A percentile compares a stretch with the other conserved stretches of the same genome.
Evolutionary conservation across 495 filamentous ascomycete species (phyloP).

Genomic region (Penicillium psychrofluorescens): DNA sequence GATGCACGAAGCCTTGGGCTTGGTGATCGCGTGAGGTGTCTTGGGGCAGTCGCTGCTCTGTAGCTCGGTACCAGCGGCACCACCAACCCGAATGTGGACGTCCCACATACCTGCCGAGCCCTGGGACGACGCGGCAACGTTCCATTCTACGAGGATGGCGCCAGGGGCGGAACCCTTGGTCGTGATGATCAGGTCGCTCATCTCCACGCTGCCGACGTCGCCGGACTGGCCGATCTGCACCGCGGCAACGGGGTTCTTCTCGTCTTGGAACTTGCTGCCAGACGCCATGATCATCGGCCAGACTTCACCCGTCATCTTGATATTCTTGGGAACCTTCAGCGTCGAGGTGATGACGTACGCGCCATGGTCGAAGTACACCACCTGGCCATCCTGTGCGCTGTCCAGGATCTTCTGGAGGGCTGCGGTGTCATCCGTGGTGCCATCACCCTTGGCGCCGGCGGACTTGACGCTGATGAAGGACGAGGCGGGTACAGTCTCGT

Average conservation of each 20-base stretch:
- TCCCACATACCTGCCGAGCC: conserved; percentile 85
- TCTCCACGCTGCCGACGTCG: conserved; percentile 72
- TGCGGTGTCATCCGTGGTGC: conserved; percentile 50
- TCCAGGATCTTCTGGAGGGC: conserved; percentile 68
- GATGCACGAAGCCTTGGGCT: conserved; percentile 52
- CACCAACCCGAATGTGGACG: conserved; percentile 79
- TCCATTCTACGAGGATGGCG: conserved; percentile 89
- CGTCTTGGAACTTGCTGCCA: conserved; percentile 63
- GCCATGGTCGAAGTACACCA: conserved; percentile 91
- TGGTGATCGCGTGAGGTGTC: conserved; percentile 52
- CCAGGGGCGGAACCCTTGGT: conserved; percentile 68
- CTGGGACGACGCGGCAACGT: conserved; percentile 57
- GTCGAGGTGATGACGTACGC: conserved; percentile 81
- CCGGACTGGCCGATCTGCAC: conserved; percentile 73
- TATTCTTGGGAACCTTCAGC: conserved; percentile 61
- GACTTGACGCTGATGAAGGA: conserved; percentile 65
- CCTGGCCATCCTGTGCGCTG: conserved; percentile 46
- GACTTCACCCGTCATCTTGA: conserved; percentile 78
- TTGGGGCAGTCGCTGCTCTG: conserved; percentile 65
- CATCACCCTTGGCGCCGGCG: conserved; percentile 72
- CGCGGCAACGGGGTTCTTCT: conserved; percentile 52
- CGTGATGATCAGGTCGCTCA: conserved; percentile 63
- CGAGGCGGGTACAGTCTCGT: conserved; percentile 41
- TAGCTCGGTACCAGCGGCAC: conserved; percentile 70
- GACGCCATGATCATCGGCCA: conserved; percentile 85